These are phyloP conservation scores for Leccinum pachyderme DNA, from an alignment of 1,284 basidiomycete genomes.

Conservation along the genomic window DNA sequence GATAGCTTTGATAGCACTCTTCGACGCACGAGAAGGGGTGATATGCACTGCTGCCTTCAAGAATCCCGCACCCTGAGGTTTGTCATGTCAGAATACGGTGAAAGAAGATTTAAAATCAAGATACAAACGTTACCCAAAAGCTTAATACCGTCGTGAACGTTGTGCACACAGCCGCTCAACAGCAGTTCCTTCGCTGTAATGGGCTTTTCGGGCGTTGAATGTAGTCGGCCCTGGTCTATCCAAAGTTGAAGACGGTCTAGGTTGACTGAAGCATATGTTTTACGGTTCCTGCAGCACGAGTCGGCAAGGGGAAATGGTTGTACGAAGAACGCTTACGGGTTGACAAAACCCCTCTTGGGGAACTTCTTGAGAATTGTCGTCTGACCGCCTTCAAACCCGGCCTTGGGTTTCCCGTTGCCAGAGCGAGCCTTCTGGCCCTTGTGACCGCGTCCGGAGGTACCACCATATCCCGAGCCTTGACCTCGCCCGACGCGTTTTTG, in stretches of 20 bases:
- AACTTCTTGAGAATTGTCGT: conserved; percentile 90
- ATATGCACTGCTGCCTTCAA: conserved; percentile 80
- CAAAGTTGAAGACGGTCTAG: conserved; percentile 87
- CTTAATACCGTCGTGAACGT: conserved; percentile 89
- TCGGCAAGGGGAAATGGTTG: not conserved
- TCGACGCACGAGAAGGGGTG: conserved; percentile 82
- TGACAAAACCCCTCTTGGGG: conserved; percentile 93
- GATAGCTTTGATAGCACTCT: conserved; percentile 83
- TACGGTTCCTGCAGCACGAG: conserved; percentile 53
- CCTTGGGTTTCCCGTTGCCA: conserved; percentile 79
- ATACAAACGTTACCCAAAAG: conserved; percentile 76
- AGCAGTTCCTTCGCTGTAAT: conserved; percentile 89
- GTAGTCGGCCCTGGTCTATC: conserved; percentile 83
- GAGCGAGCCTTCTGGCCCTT: conserved; percentile 96
- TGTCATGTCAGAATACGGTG: conserved; percentile 4
- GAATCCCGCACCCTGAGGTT: conserved; percentile 57
- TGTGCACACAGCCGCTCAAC: conserved; percentile 84
- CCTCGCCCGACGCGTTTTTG: conserved; percentile 95
- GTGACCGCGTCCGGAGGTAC: conserved; percentile 90
- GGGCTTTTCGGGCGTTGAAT: conserved; percentile 75
- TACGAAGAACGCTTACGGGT: conserved; percentile 63
- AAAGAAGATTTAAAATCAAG: not conserved
- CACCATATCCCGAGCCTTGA: conserved; percentile 86
- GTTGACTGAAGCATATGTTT: conserved; percentile 82
- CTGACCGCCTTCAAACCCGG: conserved; percentile 94